Conservation (phyloP, 352 stramenopile species). For the Phytophthora sp. region DNA sequence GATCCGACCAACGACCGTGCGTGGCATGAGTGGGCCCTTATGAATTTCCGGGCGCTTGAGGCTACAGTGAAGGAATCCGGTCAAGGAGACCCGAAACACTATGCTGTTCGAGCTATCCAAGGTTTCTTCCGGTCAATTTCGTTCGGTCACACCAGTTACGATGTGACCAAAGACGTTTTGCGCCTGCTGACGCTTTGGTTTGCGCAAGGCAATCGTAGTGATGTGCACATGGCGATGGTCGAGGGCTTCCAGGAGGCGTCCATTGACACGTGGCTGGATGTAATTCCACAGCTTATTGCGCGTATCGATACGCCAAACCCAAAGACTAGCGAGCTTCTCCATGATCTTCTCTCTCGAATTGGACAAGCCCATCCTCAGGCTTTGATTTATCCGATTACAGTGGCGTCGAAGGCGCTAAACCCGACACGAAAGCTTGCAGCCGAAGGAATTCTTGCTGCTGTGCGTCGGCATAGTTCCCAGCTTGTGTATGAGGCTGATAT, state of each 20-base stretch:
- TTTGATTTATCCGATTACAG: conserved; percentile 99
- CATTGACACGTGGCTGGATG: conserved; percentile 98
- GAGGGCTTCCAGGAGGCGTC: conserved; percentile 93
- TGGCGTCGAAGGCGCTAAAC: conserved; percentile 96
- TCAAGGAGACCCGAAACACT: conserved; percentile 65
- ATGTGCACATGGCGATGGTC: conserved; percentile 87
- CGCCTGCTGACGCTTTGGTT: conserved; percentile 99
- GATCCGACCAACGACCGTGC: conserved; percentile 95
- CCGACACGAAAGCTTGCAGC: conserved; percentile 91
- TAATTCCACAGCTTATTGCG: conserved; percentile 98
- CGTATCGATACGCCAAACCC: conserved; percentile 85
- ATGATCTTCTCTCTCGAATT: conserved; percentile 92
- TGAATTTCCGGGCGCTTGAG: conserved; percentile 95
- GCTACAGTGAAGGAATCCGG: conserved; percentile 57
- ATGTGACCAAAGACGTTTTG: conserved; percentile 97
- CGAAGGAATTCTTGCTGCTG: conserved; percentile 94
- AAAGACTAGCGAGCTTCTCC: conserved; percentile 82
- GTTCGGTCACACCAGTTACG: conserved; percentile 94
- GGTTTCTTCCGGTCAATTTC: conserved; percentile 98
- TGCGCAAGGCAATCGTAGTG: conserved; percentile 92
- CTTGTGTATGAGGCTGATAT: conserved; percentile 98
- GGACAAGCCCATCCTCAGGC: conserved; percentile 97
- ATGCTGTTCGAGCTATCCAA: conserved; percentile 94
- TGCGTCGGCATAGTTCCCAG: conserved; percentile 94
- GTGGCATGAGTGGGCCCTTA: conserved; percentile 98